A percentile compares a stretch with the other conserved stretches of the same genome.
Conservation (phyloP, 2,329 filamentous ascomycete species). For the Aspergillus novofumigatus region DNA sequence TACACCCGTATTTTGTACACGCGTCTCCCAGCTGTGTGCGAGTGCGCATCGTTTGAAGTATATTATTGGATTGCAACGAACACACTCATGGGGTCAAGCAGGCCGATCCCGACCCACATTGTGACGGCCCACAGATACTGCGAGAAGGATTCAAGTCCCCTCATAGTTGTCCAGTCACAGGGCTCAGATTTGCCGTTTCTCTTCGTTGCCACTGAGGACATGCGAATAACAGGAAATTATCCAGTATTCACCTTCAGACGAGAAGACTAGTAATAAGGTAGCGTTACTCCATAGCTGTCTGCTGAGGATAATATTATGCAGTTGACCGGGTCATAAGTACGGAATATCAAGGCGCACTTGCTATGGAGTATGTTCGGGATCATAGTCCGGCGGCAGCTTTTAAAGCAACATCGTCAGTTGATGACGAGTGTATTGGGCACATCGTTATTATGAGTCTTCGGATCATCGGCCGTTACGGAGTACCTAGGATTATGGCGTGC, state of each 20-base stretch:
- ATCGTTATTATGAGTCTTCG: not conserved
- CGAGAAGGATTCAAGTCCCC: not conserved
- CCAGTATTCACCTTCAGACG: not conserved
- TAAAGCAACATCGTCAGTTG: not conserved
- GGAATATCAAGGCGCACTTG: too few species aligned
- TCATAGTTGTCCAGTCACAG: not conserved
- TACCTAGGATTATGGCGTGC: not conserved
- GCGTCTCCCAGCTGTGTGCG: not conserved
- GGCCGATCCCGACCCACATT: not conserved
- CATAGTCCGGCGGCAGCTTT: not conserved
- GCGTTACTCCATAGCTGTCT: not conserved
- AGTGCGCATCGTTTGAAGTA: not conserved
- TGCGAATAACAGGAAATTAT: not conserved
- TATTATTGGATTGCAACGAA: not conserved
- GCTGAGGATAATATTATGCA: not conserved
- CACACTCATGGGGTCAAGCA: not conserved
- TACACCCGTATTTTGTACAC: not conserved
- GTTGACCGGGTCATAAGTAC: not conserved
- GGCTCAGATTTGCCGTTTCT: not conserved
- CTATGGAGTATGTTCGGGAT: not conserved
- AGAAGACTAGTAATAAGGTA: not conserved
- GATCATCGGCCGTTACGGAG: not conserved
- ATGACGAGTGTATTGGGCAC: not conserved
- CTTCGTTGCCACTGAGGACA: not conserved
- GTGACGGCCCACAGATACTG: not conserved